Evolutionary conservation across 257 asterid species (phyloP), one percentile per base, ranked within the genome.

Genomic region (Coffea canephora): DNA sequence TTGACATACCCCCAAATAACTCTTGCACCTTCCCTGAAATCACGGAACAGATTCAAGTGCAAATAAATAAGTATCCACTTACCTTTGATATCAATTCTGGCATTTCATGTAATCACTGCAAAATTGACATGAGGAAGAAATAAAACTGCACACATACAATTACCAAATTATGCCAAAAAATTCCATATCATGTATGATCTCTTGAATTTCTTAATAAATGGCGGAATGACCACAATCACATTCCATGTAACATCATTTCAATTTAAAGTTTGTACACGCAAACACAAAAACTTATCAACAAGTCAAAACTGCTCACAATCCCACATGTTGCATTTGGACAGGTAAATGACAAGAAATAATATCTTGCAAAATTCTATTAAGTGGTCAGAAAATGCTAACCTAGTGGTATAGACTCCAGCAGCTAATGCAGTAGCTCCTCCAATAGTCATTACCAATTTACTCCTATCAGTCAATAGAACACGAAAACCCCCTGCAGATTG

Each of bases 401-500:
- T 94, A 78, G 99, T 92, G 78, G 98, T 94, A 88, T 93, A 96
- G 82, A 96, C 88, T 77, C 99, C 99, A 73, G 98, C 97, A 84
- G 99, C 98, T 85, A 96, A 85, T 79, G 99, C 99, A 84, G 99
- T 96, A 85, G 82, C 97, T 84, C 98, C 99, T 74, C 99, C 99
- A 77, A 96, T 86, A 65, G 97, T 89, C 99, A 96, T 96, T 61
- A 85, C 83, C 87, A 96, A 82, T 84, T 85, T 91, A 87, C 97
- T 88, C 87, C 94, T 89, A 87, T 96, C 99, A 61, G 92, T 92
- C 91, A 96, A 86, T 50, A 96, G 83, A 86, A 85, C 79, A 82
- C 95, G 89, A 78, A 91, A 81, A 8, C 99, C 98, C 74, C 96
- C 99, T 93, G 94, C 83, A 86, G 45, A 78, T 79, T 73, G 80